Conservation (phyloP, 1,284 basidiomycete species). For the Cutaneotrichosporon curvatum region DNA sequence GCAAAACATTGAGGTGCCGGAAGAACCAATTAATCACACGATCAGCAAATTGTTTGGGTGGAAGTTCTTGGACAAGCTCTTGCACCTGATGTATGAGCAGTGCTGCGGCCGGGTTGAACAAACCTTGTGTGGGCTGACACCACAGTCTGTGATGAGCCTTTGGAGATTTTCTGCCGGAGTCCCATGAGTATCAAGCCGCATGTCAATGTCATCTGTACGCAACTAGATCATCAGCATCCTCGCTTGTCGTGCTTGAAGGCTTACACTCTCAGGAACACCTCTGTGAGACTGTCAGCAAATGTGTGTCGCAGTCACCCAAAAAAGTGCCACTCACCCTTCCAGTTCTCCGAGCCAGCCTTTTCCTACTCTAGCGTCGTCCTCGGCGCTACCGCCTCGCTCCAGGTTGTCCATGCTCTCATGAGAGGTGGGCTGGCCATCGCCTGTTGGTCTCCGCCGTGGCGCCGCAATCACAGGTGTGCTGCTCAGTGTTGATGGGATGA, state of each 20-base stretch:
- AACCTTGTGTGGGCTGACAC: slow-evolving; percentile 71
- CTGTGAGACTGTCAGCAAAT: slow-evolving; percentile 9
- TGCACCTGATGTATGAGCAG: slow-evolving; percentile 51
- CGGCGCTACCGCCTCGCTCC: slow-evolving; percentile 19
- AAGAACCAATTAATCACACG: slow-evolving; percentile 51
- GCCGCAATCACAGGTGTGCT: background rate
- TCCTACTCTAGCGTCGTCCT: slow-evolving; percentile 31
- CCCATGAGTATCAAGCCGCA: slow-evolving; percentile 43
- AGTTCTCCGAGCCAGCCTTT: slow-evolving; percentile 41
- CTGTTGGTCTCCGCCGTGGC: slow-evolving; percentile 1
- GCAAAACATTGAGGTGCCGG: slow-evolving; percentile 76
- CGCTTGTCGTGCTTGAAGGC: background rate
- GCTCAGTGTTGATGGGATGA: slow-evolving; percentile 9
- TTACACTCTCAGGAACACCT: slow-evolving; percentile 24
- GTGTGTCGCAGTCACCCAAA: background rate
- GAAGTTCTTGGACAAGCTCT: slow-evolving; percentile 80
- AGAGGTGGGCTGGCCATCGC: slow-evolving; percentile 6
- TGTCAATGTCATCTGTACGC: slow-evolving; percentile 37
- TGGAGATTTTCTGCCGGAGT: slow-evolving; percentile 49
- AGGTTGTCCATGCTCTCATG: slow-evolving; percentile 18
- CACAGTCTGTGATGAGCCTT: slow-evolving; percentile 78
- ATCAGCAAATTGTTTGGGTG: slow-evolving; percentile 64
- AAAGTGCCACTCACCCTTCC: slow-evolving; percentile 33
- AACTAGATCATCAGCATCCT: slow-evolving; percentile 20
- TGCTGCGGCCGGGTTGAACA: background rate